Conservation (phyloP, 1,284 basidiomycete species). For the Papiliotrema terrestris region DNA sequence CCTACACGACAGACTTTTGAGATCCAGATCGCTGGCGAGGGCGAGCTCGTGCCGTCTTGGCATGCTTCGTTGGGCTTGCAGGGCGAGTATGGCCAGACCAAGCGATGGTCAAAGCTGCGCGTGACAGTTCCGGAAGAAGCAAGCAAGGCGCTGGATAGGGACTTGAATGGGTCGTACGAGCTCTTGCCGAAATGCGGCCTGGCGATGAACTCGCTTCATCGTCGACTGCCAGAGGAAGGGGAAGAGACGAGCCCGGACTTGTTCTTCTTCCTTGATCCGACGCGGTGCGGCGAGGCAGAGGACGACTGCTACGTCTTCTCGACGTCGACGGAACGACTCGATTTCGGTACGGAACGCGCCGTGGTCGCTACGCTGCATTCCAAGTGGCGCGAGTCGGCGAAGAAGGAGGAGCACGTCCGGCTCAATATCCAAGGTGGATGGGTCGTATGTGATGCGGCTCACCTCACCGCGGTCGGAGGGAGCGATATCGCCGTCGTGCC, state of each 20-base stretch:
- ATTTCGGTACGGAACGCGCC: constrained; percentile 74
- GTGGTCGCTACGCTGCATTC: constrained; percentile 66
- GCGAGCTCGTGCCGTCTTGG: constrained; percentile 77
- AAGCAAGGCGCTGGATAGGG: constrained; percentile 63
- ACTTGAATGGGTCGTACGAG: constrained; percentile 73
- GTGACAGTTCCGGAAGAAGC: constrained; percentile 59
- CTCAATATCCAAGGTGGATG: constrained; percentile 66
- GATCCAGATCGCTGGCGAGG: constrained; percentile 63
- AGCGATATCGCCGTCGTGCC: constrained; percentile 31
- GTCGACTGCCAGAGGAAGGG: constrained; percentile 53
- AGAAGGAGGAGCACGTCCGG: constrained; percentile 53
- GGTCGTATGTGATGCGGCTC: constrained; percentile 44
- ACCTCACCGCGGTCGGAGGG: constrained; percentile 35
- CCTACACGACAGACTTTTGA: constrained; percentile 60
- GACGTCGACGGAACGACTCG: constrained; percentile 67
- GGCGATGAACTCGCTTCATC: constrained; percentile 81
- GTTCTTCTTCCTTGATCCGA: constrained; percentile 81
- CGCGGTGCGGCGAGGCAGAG: constrained; percentile 66
- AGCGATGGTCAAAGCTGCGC: constrained; percentile 64
- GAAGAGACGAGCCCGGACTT: constrained; percentile 59
- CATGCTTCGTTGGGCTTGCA: constrained; percentile 75
- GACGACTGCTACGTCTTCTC: constrained; percentile 80
- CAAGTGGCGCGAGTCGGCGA: constrained; percentile 70
- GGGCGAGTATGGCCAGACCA: constrained; percentile 62
- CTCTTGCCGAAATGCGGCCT: constrained; percentile 85